Evolutionary conservation across 345 rosid species (phyloP).

Genomic region (Brassica juncea): DNA sequence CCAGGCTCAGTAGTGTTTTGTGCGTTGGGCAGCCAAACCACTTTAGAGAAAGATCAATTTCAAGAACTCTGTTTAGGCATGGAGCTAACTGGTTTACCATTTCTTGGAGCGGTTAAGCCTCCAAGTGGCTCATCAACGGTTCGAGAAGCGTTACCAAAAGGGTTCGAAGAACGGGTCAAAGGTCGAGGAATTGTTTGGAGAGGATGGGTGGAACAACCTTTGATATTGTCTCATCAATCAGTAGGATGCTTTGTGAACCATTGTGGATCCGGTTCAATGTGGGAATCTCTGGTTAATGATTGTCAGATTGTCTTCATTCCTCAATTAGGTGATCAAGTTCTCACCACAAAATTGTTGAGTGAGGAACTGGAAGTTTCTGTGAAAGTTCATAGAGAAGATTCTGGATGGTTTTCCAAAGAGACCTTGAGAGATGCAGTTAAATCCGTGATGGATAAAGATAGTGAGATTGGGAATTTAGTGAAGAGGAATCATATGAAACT

Average conservation of each 20-base stretch:
- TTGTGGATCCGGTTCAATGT: not conserved
- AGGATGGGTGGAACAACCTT: not conserved
- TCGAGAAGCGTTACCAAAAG: not conserved
- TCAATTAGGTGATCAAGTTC: not conserved
- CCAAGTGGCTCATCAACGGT: not conserved
- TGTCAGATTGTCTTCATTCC: not conserved
- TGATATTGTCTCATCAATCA: not conserved
- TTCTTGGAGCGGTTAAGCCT: not conserved
- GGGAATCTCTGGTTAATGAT: not conserved
- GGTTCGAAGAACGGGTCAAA: not conserved
- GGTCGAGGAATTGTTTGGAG: not conserved
- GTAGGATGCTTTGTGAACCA: not conserved
- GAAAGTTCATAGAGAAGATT: not conserved
- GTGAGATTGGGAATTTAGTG: not conserved
- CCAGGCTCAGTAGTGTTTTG: conserved; percentile 35
- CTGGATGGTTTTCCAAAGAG: not conserved
- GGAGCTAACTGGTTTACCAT: conserved; percentile 32
- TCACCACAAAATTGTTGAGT: not conserved
- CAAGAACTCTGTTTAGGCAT: conserved; percentile 44
- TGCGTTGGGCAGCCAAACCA: conserved; percentile 44
- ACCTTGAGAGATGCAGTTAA: conserved; percentile 22
- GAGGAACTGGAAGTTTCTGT: not conserved
- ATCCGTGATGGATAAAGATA: conserved; percentile 34
- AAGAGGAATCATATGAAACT: conserved; percentile 31
- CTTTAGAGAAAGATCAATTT: conserved; percentile 10